A percentile compares a stretch with the other conserved stretches of the same genome.
Conservation (phyloP, 176 grass and related monocot genomes). For the Eremochloa ophiuroides region DNA sequence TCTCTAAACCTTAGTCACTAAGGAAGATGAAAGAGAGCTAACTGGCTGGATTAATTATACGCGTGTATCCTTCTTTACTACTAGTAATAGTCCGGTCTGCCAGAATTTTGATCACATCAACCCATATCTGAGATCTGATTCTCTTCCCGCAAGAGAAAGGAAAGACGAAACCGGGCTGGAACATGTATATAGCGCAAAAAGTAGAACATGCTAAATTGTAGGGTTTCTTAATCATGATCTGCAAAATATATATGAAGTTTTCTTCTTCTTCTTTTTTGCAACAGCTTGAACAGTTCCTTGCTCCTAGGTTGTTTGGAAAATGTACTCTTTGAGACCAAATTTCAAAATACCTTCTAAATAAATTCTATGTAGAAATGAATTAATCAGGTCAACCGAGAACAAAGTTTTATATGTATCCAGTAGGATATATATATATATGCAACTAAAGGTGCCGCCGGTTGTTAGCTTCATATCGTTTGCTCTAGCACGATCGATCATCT, state of each 20-base stretch:
- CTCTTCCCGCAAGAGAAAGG: not conserved
- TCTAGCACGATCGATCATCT: not conserved
- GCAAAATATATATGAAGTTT: not conserved
- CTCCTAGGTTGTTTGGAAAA: not conserved
- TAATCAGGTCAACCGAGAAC: not conserved
- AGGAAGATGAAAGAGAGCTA: constrained; percentile 13
- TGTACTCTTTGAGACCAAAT: not conserved
- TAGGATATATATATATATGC: not conserved
- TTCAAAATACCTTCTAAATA: not conserved
- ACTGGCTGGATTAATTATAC: not conserved
- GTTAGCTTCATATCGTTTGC: not conserved
- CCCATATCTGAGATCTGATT: not conserved
- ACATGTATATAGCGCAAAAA: not conserved
- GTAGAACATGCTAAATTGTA: not conserved
- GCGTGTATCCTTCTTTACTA: not conserved
- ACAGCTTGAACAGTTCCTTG: not conserved
- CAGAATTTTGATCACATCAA: not conserved
- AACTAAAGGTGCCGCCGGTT: not conserved
- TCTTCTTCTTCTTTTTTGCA: too few relatives aligned
- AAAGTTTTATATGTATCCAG: not conserved
- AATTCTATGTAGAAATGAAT: not conserved
- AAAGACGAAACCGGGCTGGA: not conserved
- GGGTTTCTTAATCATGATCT: not conserved
- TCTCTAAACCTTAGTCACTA: constrained; percentile 35
- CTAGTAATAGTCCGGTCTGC: not conserved